A percentile compares a stretch with the other conserved stretches of the same genome.
Evolutionary conservation across 148 eudicot species (phyloP).

Genomic region (Limonium bicolor): DNA sequence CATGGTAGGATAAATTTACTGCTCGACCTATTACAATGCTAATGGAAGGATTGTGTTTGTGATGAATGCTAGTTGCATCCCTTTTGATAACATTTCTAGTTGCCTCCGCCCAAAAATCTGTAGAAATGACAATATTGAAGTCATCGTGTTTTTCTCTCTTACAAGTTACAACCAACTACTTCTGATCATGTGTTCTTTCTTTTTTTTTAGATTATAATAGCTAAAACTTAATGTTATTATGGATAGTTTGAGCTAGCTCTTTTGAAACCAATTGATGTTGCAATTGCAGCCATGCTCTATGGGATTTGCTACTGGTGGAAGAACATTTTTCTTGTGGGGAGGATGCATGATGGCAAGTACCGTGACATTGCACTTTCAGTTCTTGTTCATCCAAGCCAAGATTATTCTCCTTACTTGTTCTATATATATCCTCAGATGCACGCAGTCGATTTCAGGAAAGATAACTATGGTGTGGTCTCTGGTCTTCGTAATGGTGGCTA

Average conservation of each 20-base stretch:
- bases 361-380: neutral
- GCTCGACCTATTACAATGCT: neutral
- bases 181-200: too few species aligned
- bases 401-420: neutral
- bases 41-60: too few species aligned
- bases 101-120: too few species aligned
- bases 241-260: too few species aligned
- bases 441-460: conserved; percentile 88
- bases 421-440: conserved; percentile 54
- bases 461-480: conserved; percentile 73
- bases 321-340: conserved; percentile 96
- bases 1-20: conserved; percentile 5
- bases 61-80: too few species aligned
- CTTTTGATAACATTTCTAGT: too few species aligned
- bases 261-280: neutral
- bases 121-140: too few species aligned
- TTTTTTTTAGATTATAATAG: too few species aligned
- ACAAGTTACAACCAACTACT: too few species aligned
- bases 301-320: conserved; percentile 99
- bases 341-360: conserved; percentile 97
- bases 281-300: conserved; percentile 95
- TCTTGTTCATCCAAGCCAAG: neutral
- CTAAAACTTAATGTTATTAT: too few species aligned
- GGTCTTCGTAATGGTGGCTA: conserved; percentile 93
- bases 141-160: too few species aligned